Percentiles rank a stretch among this genome's conserved stretches.
phyloP scores from a whole-genome alignment of 2,329 filamentous ascomycete genomes.

The Fusarium tricinctum region DNA sequence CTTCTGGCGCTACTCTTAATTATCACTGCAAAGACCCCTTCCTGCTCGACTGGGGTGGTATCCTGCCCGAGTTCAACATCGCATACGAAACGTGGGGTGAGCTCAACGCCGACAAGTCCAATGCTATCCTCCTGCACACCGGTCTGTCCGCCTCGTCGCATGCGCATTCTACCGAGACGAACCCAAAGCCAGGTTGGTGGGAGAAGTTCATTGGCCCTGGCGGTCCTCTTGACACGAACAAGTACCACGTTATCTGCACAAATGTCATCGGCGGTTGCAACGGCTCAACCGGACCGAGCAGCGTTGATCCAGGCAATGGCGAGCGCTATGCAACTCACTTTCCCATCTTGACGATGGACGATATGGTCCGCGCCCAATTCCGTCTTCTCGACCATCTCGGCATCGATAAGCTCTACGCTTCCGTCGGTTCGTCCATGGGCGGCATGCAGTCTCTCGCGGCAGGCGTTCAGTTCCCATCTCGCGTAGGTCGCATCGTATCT shows the following conservation, averaged over 20 bases:
- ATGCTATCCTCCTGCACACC: conserved; percentile 92
- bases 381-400: conserved; percentile 84
- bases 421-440: conserved; percentile 96
- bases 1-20: conserved; percentile 83
- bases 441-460: conserved; percentile 97
- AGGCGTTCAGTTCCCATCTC: conserved; percentile 83
- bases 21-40: conserved; percentile 83
- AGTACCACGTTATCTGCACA: conserved; percentile 94
- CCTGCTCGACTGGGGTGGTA: conserved; percentile 93
- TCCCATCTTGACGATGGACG: conserved; percentile 93
- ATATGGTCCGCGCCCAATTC: conserved; percentile 98
- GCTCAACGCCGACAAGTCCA: conserved; percentile 83
- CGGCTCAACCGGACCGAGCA: conserved; percentile 91
- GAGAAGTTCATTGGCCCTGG: conserved; percentile 97
- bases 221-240: conserved; percentile 86
- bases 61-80: conserved; percentile 88
- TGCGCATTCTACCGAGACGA: conserved; percentile 89
- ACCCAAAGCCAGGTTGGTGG: conserved; percentile 96
- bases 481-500: conserved; percentile 85
- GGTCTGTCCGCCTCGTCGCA: conserved; percentile 97
- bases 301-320: conserved; percentile 88
- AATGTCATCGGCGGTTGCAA: conserved; percentile 98
- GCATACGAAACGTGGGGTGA: conserved; percentile 94
- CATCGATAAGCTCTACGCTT: conserved; percentile 86
- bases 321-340: conserved; percentile 93